Percentiles rank a stretch among this genome's conserved stretches.
phyloP scores from a whole-genome alignment of 768 basidiomycete genomes.

The Psilocybe azurescens region DNA sequence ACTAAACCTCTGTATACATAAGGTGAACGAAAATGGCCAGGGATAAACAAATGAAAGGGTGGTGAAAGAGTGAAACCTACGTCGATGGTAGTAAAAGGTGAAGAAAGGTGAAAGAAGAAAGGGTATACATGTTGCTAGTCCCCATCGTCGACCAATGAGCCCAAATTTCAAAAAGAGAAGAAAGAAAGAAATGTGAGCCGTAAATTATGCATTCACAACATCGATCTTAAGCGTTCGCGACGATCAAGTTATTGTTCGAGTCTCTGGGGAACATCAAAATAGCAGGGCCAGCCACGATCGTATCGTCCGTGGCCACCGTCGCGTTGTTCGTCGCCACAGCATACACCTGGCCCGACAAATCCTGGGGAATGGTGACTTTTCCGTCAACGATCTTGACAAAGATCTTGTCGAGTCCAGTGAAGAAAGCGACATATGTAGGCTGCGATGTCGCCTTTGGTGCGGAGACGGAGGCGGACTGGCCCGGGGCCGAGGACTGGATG shows the following conservation, averaged over 20 bases:
- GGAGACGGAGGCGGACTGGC: conserved; percentile 21
- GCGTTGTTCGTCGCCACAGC: conserved; percentile 45
- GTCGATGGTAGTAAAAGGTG: too few species aligned
- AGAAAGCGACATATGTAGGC: conserved; percentile 43
- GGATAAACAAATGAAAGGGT: too few species aligned
- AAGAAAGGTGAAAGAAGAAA: too few species aligned
- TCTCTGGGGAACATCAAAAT: conserved; percentile 22
- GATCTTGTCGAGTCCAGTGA: conserved; percentile 45
- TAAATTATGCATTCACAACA: too few species aligned
- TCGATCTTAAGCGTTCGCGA: background rate
- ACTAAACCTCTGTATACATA: too few species aligned
- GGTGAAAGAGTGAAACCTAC: too few species aligned
- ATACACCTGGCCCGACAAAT: conserved; percentile 52
- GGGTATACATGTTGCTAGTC: too few species aligned
- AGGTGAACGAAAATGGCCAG: too few species aligned
- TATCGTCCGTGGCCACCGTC: conserved; percentile 37
- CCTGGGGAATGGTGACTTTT: conserved; percentile 39
- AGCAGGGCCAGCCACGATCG: conserved; percentile 45
- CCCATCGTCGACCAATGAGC: too few species aligned
- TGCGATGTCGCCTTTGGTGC: conserved; percentile 12
- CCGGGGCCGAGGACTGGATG: conserved; percentile 32
- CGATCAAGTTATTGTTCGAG: conserved; percentile 18
- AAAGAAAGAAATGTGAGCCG: background rate
- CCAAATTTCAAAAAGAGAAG: too few species aligned
- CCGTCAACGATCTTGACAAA: conserved; percentile 36